A percentile compares a stretch with the other conserved stretches of the same genome.
Evolutionary conservation across 106 monocot species (phyloP).

Genomic region (Gastrodia elata): DNA sequence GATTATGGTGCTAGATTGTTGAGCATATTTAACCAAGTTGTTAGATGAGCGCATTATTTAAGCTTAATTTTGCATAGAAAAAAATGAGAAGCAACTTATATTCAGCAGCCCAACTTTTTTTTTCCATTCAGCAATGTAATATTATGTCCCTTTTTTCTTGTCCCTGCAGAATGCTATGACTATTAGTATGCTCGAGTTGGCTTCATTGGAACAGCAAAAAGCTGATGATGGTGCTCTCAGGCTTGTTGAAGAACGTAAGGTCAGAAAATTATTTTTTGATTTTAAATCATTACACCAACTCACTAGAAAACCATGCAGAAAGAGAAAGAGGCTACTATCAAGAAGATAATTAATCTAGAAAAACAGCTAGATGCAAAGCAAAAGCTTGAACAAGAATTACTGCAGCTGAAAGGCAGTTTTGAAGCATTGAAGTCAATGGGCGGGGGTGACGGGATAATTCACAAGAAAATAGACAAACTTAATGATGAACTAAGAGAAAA

Average conservation of each 20-base stretch:
- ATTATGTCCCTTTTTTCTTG: background rate
- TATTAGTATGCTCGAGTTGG: conserved; percentile 42
- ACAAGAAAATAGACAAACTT: conserved; percentile 49
- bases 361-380: conserved; percentile 82
- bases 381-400: conserved; percentile 72
- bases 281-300: conserved; percentile 1
- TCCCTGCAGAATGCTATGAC: conserved; percentile 38
- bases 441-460: conserved; percentile 17
- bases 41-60: background rate
- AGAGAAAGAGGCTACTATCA: conserved; percentile 61
- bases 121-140: background rate
- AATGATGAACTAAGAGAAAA: conserved; percentile 53
- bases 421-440: conserved; percentile 60
- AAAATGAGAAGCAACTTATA: background rate
- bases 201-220: conserved; percentile 54
- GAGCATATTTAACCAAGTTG: background rate
- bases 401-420: conserved; percentile 65
- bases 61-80: background rate
- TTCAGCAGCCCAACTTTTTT: background rate
- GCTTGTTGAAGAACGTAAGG: conserved; percentile 77
- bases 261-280: conserved; percentile 8
- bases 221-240: conserved; percentile 55
- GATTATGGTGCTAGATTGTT: background rate
- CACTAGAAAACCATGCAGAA: conserved; percentile 23
- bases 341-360: conserved; percentile 58